Conservation (phyloP, 2,329 filamentous ascomycete genomes). For the Fusarium udum region DNA sequence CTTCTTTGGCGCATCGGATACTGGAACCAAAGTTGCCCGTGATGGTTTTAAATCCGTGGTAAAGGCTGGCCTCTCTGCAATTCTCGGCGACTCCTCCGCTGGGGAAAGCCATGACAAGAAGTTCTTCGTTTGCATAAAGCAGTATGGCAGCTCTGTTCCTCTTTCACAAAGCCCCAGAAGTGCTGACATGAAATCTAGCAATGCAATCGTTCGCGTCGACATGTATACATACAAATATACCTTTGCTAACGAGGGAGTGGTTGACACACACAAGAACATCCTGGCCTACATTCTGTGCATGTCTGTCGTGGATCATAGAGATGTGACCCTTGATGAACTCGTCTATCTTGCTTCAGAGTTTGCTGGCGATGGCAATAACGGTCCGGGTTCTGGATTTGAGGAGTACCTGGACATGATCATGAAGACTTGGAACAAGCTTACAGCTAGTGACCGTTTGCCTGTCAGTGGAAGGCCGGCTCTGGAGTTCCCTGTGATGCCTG, state of each 20-base stretch:
- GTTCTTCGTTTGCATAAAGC: background rate
- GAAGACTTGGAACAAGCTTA: background rate
- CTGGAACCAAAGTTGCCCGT: background rate
- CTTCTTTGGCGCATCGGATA: background rate
- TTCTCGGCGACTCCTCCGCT: background rate
- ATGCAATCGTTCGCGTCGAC: background rate
- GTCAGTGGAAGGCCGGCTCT: background rate
- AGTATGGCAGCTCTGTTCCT: background rate
- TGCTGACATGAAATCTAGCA: background rate
- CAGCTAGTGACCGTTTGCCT: background rate
- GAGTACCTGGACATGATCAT: background rate
- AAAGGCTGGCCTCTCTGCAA: background rate
- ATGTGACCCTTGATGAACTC: background rate
- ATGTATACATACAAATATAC: background rate
- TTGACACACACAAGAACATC: background rate
- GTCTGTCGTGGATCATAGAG: background rate
- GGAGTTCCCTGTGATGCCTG: background rate
- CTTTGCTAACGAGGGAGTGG: background rate
- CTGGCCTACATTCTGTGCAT: background rate
- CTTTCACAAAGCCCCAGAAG: accelerated
- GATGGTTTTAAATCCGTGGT: background rate
- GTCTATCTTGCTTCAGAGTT: background rate
- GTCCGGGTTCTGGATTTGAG: background rate
- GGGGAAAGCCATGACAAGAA: background rate
- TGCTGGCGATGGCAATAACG: background rate